Base-by-base conservation (phyloP, 805 yeast genomes). In the Nakazawaea laoshanensis region DNA sequence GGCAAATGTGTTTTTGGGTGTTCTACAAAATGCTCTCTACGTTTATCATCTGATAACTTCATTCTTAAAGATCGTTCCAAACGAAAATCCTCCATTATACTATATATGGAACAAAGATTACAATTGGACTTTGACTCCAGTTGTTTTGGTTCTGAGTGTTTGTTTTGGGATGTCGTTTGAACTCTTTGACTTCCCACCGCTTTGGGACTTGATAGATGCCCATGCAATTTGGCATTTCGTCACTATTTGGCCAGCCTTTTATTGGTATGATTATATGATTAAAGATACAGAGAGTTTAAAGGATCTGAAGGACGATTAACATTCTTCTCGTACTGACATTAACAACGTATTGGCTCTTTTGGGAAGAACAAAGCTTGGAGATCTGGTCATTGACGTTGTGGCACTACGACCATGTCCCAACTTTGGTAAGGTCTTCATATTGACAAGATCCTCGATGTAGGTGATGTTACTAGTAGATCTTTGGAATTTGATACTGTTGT, bases 191-290 rank as follows among this genome's bases (percentile, higher is more conserved):
- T 92, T 92, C 52, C 71, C 94, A 4, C 92, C 83, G 11, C 50
- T 80, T 24, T 59, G 47, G 32, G 81, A 68, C 44, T 65, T 83
- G 24, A 46, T 92, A 0, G 98, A 92, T 57, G 94, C 96, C 0
- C 98, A 92, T 55, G 75, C 96, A 0, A 48, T 89, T 24, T 92
- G 98, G 98, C 98, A 92, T 52, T 65, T 82, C 18, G 72, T 84
- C 14, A 92, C 98, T 0, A 76, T 88, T 2, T 53, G 85, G 48
- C 97, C 97, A 0, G 74, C 89, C 0, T 58, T 72, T 37, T 68
- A 71, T 40, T 73, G 94, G 74, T 88, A 81, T 52, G 71, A 69
- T 26, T 81, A 70, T 45, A 63, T 72, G 55, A 50, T 64, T 4
- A 48, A 50, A 20, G 79, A 72, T 36, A 70, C 57, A 27, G 55